A percentile compares a stretch with the other conserved stretches of the same genome.
phyloP scores from a whole-genome alignment of 306 rosid genomes.

The Luffa acutangula region DNA sequence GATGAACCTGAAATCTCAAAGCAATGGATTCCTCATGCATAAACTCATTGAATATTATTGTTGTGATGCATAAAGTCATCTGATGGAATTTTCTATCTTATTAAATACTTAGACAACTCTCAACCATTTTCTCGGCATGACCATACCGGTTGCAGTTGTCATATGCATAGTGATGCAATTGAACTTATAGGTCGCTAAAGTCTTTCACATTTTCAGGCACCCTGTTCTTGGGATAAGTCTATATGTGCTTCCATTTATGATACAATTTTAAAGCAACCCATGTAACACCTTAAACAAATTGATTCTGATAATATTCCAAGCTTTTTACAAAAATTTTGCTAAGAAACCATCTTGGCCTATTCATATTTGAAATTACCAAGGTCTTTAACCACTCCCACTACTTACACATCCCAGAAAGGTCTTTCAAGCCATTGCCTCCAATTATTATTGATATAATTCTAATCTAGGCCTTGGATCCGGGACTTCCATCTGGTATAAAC shows the following conservation, averaged over 20 bases:
- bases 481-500: neutral
- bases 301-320: neutral
- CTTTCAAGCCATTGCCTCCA: neutral
- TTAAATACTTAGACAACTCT: neutral
- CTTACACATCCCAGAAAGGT: neutral
- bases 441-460: neutral
- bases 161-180: no score
- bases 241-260: neutral
- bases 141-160: neutral
- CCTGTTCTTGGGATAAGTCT: neutral
- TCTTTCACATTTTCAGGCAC: neutral
- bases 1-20: neutral
- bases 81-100: neutral
- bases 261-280: neutral
- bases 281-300: neutral
- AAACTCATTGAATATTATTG: neutral
- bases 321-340: neutral
- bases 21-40: neutral
- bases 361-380: neutral
- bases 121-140: neutral
- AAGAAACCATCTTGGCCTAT: neutral
- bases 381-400: neutral
- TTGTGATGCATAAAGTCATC: neutral
- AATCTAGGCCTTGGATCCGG: neutral
- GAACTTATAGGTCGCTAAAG: neutral